phyloP scores from a whole-genome alignment of 441 rosid genomes.

The Mallotus japonicus region DNA sequence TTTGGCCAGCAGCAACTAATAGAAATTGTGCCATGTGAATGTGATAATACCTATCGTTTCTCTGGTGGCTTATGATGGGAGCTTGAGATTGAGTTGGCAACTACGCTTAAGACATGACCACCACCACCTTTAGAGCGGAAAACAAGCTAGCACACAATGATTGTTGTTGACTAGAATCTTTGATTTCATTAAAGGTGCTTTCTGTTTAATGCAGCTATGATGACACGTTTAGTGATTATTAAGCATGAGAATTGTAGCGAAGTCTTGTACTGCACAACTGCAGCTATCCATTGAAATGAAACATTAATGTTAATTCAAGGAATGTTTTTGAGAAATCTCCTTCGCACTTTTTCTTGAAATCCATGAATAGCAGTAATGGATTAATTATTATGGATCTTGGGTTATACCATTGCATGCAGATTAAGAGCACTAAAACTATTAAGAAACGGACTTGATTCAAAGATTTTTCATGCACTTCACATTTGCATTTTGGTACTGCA shows the following conservation, averaged over 20 bases:
- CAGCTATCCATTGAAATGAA: too few species aligned
- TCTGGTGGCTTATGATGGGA: background rate
- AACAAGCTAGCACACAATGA: background rate
- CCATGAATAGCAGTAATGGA: too few species aligned
- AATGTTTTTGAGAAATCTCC: too few species aligned
- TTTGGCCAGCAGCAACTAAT: too few species aligned
- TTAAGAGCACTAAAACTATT: too few species aligned
- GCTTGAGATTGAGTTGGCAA: background rate
- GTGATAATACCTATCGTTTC: too few species aligned
- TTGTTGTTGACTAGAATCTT: too few species aligned
- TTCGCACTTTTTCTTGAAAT: too few species aligned
- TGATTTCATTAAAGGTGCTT: background rate
- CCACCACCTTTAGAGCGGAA: background rate
- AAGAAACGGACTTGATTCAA: background rate
- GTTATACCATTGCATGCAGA: too few species aligned
- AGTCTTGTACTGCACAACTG: background rate
- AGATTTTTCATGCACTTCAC: background rate
- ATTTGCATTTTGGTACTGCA: background rate
- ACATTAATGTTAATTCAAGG: background rate
- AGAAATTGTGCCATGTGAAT: too few species aligned
- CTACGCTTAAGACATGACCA: background rate
- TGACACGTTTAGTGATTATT: constrained; percentile 2
- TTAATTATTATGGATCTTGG: too few species aligned
- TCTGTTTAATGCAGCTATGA: background rate
- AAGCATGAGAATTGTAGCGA: too few species aligned